Evolutionary conservation across 352 stramenopile species (phyloP), one percentile per base, ranked within the genome.

Genomic region (Phytophthora kernoviae): DNA sequence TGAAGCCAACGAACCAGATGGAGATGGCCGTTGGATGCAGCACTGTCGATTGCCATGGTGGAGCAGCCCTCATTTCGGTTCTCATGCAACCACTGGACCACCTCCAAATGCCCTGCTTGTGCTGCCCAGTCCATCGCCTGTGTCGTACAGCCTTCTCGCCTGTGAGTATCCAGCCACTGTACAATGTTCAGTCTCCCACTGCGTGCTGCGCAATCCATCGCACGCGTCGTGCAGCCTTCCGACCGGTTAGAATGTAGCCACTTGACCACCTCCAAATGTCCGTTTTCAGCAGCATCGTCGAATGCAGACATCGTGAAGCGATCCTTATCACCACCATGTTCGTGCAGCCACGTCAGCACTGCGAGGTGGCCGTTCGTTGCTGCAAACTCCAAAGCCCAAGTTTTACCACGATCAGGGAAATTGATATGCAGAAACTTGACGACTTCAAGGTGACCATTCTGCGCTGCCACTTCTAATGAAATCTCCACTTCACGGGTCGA

Each of bases 101-200:
- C 46, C 0, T 68, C 44, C 30, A 72, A 45, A 20, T 68, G 58
- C 1, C 63, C 58, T 10, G 51, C 49, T 50, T 44, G 47, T 0
- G 58, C 63, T 20, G 63, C 63, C 47, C 52, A 67, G n/a, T 72
- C 63, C 51, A 72, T 63, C 10, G 58, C 62, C 48, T 70, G 56
- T 24, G 62, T 70, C 17, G 62, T 70, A 32, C 50, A 58, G 12
- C 56, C 62, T 46, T 67, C 62, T 18, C 46, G 37, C 20, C 62
- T 44, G 15, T 66, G 48, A 2, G 33, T 39, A 42, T 64, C 51
- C 9, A 71, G 22, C 57, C 47, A 64, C 33, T 60, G 40, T 12
- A 71, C 45, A 15, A 71, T 57, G 17, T 71, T 39, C 4, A 71
- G 46, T 11, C 46, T n/a, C 6, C 62, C 62, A 5, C 5, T 58